Evolutionary conservation across 2,329 filamentous ascomycete genomes (phyloP).

Genomic region (Colletotrichum liriopes): DNA sequence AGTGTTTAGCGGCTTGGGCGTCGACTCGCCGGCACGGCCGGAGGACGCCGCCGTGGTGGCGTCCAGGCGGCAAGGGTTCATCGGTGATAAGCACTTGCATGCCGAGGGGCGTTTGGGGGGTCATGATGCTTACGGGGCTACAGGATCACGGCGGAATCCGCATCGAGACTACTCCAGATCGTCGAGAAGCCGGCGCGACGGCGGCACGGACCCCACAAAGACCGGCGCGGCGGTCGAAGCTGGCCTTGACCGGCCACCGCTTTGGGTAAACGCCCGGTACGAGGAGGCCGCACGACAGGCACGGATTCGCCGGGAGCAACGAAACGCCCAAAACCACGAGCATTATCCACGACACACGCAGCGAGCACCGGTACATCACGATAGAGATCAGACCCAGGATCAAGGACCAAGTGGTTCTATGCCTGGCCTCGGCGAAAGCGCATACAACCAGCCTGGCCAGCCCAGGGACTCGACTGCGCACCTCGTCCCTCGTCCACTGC

Average conservation of each 20-base stretch:
- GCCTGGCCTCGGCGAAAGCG: neutral
- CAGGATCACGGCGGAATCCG: neutral
- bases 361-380: neutral
- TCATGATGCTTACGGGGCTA: neutral
- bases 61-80: neutral
- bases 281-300: neutral
- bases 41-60: too few relatives aligned
- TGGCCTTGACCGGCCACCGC: neutral
- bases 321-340: neutral
- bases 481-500: conserved; percentile 4
- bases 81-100: conserved; percentile 1
- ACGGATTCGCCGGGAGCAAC: neutral
- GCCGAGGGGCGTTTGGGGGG: neutral
- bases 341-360: neutral
- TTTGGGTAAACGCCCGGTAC: neutral
- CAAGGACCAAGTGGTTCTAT: conserved; percentile 4
- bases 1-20: conserved; percentile 3
- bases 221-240: too few relatives aligned
- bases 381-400: neutral
- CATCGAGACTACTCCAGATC: neutral
- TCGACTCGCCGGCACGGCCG: neutral
- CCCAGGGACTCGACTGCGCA: neutral
- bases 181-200: neutral
- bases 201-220: neutral
- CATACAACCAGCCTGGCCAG: neutral